Percentiles rank a stretch among this genome's conserved stretches.
Evolutionary conservation across 2,329 filamentous ascomycete genomes (phyloP).

Genomic region (Penicillium sp.): DNA sequence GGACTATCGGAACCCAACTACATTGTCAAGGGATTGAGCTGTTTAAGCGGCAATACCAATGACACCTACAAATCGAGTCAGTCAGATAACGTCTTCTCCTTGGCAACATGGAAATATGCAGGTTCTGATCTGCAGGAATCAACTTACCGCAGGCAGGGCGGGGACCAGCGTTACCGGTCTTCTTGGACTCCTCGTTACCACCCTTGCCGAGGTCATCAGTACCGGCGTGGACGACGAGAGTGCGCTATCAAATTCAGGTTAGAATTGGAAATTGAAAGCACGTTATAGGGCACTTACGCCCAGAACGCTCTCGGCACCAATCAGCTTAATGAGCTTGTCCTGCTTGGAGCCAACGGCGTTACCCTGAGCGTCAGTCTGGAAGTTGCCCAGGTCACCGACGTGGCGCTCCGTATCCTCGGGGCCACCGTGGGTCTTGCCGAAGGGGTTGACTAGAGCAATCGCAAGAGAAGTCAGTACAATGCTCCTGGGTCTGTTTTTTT

Average conservation of each 20-base stretch:
- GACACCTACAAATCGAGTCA: slow-evolving; percentile 60
- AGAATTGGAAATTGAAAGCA: neutral
- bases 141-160: slow-evolving; percentile 89
- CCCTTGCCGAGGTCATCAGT: slow-evolving; percentile 97
- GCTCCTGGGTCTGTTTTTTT: neutral
- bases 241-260: slow-evolving; percentile 63
- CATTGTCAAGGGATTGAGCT: slow-evolving; percentile 13
- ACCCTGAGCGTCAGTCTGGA: slow-evolving; percentile 91
- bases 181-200: slow-evolving; percentile 90
- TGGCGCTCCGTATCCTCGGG: slow-evolving; percentile 82
- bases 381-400: slow-evolving; percentile 96
- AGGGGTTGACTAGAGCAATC: slow-evolving; percentile 77
- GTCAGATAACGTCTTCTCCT: neutral
- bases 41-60: slow-evolving; percentile 81
- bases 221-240: slow-evolving; percentile 89
- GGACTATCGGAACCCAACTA: slow-evolving; percentile 20
- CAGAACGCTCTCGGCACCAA: slow-evolving; percentile 91
- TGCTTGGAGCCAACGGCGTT: slow-evolving; percentile 78
- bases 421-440: slow-evolving; percentile 87
- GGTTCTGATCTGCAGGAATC: no score
- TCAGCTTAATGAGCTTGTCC: slow-evolving; percentile 90
- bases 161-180: slow-evolving; percentile 92
- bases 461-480: neutral
- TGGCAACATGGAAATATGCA: neutral
- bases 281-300: slow-evolving; percentile 62